Conservation (phyloP, 169 alveolate species). For the Cryptosporidium viatorum region DNA sequence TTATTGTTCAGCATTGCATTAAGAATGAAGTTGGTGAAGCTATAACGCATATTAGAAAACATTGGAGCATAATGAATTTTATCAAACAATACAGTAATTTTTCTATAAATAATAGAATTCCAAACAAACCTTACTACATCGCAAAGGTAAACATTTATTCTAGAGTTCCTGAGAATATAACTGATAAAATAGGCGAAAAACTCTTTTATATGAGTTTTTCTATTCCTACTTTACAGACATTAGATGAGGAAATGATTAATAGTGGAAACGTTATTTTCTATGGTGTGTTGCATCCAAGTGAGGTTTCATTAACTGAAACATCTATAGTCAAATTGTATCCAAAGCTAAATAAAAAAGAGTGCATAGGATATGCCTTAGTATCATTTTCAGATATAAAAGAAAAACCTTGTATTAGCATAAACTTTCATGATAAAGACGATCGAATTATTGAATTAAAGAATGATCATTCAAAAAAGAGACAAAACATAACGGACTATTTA, state of each 20-base stretch:
- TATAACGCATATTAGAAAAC: constrained; percentile 20
- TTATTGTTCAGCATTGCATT: constrained; percentile 18
- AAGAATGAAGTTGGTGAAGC: background rate
- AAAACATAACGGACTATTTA: background rate
- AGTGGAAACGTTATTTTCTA: background rate
- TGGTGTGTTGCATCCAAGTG: background rate
- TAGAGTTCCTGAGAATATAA: constrained; percentile 46
- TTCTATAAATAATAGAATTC: background rate
- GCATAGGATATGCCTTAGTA: background rate
- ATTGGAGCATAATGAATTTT: constrained; percentile 24
- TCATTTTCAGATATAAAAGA: constrained; percentile 14
- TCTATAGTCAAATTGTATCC: background rate
- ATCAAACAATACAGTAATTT: background rate
- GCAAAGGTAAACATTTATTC: constrained; percentile 35
- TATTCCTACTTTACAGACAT: background rate
- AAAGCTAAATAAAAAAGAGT: background rate
- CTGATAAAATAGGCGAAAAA: background rate
- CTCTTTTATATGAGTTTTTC: background rate
- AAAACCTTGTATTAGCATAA: background rate
- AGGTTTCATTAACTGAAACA: background rate
- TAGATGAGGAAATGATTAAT: background rate
- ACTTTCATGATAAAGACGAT: background rate
- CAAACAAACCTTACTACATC: background rate
- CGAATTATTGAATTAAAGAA: background rate
- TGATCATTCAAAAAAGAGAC: background rate